phyloP scores from a whole-genome alignment of 2,329 filamentous ascomycete species.

The Aspergillus melleus region DNA sequence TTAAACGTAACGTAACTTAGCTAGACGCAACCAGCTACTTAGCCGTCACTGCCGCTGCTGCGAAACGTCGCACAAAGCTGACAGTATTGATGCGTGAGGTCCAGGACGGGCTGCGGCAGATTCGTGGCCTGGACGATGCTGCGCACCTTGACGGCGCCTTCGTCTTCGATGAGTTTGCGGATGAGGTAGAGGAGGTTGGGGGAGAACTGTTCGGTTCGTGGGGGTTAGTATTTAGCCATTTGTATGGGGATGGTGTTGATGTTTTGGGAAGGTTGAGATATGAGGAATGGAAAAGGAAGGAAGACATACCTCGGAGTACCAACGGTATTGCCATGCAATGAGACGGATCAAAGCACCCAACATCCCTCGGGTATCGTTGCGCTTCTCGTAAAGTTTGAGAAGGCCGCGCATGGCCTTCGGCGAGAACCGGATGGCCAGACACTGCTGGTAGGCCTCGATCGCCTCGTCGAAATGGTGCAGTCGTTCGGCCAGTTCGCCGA shows the following conservation, averaged over 20 bases:
- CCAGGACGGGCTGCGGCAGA: constrained; percentile 86
- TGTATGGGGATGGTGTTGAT: background rate
- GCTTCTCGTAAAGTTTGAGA: constrained; percentile 73
- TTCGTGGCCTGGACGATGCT: constrained; percentile 97
- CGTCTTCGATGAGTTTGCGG: constrained; percentile 91
- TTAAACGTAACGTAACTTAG: background rate
- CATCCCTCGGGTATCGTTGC: constrained; percentile 76
- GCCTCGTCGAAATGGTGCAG: constrained; percentile 91
- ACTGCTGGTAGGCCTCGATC: constrained; percentile 87
- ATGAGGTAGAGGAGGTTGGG: constrained; percentile 85
- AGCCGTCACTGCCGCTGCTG: constrained; percentile 84
- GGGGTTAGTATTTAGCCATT: constrained; percentile 14
- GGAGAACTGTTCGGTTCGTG: constrained; percentile 65
- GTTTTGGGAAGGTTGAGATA: background rate
- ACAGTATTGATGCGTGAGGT: constrained; percentile 94
- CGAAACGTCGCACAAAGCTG: constrained; percentile 91
- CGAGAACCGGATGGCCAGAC: constrained; percentile 83
- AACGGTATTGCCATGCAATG: constrained; percentile 97
- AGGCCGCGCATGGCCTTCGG: constrained; percentile 89
- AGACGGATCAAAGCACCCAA: constrained; percentile 84
- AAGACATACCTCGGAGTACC: constrained; percentile 85
- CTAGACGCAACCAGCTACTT: background rate
- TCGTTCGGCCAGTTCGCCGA: constrained; percentile 87
- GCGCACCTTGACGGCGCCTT: constrained; percentile 94
- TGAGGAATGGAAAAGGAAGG: no score